A percentile compares a stretch with the other conserved stretches of the same genome.
Conservation (phyloP, 208 protist species). For the Wallacemonas sp. region DNA sequence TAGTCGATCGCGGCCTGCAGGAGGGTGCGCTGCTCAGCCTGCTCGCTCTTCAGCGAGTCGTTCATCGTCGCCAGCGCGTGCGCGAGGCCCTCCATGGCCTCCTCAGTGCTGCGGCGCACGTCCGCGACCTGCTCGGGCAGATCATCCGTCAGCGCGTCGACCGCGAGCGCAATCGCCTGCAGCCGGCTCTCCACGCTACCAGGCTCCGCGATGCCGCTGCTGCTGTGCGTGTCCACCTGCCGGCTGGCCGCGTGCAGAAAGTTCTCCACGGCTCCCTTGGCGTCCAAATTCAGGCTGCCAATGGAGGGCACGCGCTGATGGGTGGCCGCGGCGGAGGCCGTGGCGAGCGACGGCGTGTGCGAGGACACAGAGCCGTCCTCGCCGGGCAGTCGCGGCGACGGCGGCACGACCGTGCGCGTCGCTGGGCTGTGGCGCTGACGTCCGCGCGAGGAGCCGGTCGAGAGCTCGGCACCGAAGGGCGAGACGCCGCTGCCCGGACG, state of each 20-base stretch:
- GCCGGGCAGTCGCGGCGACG: not conserved
- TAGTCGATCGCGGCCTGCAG: not conserved
- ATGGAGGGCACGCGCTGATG: not conserved
- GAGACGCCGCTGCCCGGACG: no score
- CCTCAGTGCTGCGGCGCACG: conserved; percentile 9
- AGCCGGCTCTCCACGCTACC: conserved; percentile 11
- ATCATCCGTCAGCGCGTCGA: conserved; percentile 22
- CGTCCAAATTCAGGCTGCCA: not conserved
- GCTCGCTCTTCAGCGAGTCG: not conserved
- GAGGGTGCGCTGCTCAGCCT: conserved; percentile 10
- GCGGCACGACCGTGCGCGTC: not conserved
- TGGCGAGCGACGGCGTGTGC: not conserved
- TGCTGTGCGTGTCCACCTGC: not conserved
- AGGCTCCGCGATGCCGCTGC: not conserved
- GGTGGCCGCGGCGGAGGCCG: not conserved
- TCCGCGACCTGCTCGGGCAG: conserved; percentile 24
- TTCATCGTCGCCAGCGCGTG: conserved; percentile 15
- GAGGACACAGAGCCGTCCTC: not conserved
- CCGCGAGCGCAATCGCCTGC: conserved; percentile 12
- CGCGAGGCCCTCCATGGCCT: not conserved
- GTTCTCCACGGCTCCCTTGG: conserved; percentile 1
- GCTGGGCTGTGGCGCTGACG: not conserved
- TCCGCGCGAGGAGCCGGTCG: not conserved
- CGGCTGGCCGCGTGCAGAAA: not conserved
- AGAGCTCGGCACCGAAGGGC: not conserved